Evolutionary conservation across 2,329 filamentous ascomycete species (phyloP).

Genomic region (Colletotrichum zoysiae): DNA sequence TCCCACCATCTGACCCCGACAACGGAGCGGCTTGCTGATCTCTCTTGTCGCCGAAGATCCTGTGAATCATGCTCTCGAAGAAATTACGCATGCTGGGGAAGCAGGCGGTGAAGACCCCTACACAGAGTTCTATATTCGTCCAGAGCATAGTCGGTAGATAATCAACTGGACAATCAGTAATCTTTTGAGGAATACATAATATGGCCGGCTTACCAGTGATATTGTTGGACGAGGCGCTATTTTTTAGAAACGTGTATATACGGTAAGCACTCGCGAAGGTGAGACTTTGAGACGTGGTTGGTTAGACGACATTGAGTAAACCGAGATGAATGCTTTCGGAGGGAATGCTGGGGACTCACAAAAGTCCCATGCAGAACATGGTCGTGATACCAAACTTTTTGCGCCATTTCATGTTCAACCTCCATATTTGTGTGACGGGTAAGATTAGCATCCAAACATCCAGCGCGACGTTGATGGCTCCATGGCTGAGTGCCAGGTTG

Average conservation of each 20-base stretch:
- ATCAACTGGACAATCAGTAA: too few relatives aligned
- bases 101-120: not conserved
- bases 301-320: too few relatives aligned
- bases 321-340: too few relatives aligned
- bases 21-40: not conserved
- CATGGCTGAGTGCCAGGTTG: not conserved
- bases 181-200: constrained; percentile 44
- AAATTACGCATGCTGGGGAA: constrained; percentile 9
- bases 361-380: too few relatives aligned
- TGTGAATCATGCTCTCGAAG: not conserved
- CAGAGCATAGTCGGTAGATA: constrained; percentile 55
- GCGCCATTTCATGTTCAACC: too few relatives aligned
- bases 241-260: too few relatives aligned
- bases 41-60: not conserved
- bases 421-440: not conserved
- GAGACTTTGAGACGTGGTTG: too few relatives aligned
- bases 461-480: not conserved
- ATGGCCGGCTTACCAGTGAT: constrained; percentile 29
- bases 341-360: too few relatives aligned
- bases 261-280: too few relatives aligned
- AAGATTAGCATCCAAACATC: constrained; percentile 22
- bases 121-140: not conserved
- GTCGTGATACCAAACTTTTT: too few relatives aligned
- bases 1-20: not conserved
- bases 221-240: too few relatives aligned